phyloP scores from a whole-genome alignment of 1,284 basidiomycete genomes.

The Cystobasidium sp. region DNA sequence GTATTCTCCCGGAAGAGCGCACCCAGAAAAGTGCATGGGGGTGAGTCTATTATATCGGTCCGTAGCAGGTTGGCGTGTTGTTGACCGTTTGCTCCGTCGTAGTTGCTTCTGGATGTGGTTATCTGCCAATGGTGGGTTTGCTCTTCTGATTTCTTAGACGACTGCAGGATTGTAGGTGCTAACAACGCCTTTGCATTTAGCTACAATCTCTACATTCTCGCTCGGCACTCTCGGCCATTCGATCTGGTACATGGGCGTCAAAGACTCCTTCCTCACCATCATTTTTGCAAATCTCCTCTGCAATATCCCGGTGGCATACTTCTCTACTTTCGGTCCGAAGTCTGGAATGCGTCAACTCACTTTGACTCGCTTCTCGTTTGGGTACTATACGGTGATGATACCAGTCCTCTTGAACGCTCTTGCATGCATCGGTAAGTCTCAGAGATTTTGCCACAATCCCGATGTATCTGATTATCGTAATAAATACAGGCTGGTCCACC shows the following conservation, averaged over 20 bases:
- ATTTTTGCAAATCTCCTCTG: slow-evolving; percentile 69
- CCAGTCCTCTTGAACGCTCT: slow-evolving; percentile 50
- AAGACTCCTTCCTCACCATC: slow-evolving; percentile 74
- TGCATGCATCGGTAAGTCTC: slow-evolving; percentile 46
- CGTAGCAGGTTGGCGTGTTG: not conserved
- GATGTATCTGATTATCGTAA: not conserved
- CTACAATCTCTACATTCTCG: slow-evolving; percentile 29
- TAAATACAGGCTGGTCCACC: slow-evolving; percentile 44
- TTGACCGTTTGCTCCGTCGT: not conserved
- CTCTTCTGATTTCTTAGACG: not conserved
- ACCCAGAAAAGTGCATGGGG: slow-evolving; percentile 18
- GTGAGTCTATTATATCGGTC: not conserved
- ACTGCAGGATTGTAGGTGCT: too few relatives aligned
- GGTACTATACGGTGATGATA: slow-evolving; percentile 51
- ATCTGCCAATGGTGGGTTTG: slow-evolving; percentile 30
- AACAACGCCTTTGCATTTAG: not conserved
- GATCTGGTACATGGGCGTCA: slow-evolving; percentile 50
- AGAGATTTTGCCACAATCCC: not conserved
- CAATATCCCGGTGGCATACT: slow-evolving; percentile 56
- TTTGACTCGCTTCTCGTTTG: slow-evolving; percentile 58
- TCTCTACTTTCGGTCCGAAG: slow-evolving; percentile 55
- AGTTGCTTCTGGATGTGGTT: slow-evolving; percentile 43
- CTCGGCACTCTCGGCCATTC: slow-evolving; percentile 31
- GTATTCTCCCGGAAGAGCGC: slow-evolving; percentile 37
- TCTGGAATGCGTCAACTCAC: slow-evolving; percentile 59